Evolutionary conservation across 225 moss, liverwort and hornwort species (phyloP), one percentile per base, ranked within the genome.

Genomic region (Marchantia polymorpha): DNA sequence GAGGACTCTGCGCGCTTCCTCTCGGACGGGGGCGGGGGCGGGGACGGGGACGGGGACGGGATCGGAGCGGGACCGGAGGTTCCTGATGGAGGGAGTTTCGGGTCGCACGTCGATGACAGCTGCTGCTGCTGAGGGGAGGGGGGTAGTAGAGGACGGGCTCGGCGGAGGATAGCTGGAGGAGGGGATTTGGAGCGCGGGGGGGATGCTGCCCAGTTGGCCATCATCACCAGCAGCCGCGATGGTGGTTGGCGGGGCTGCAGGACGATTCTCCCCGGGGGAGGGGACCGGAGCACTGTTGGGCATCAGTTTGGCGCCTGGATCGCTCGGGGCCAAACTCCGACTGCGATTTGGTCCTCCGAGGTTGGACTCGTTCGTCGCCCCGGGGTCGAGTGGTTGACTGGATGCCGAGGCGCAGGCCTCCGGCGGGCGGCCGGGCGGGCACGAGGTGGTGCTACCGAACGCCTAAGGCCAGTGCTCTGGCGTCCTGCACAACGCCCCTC

Each of bases 361-460:
- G 52, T 50, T 52, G 72, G 72, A 72, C 72, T 72, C 72, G 11
- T 13, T 72, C 50, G 7, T 72, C 22, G 46, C 52, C 8, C 12
- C 52, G 11, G 22, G 52, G 20, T 52, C 52, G 52, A 52, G 52
- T 52, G 20, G 72, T 72, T 72, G 72, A 72, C 72, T 26, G 51
- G 10, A 51, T 51, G 52, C 50, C 52, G 23, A 64, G 64, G n/a
- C 25, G 5, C 3, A 39, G 39, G 39, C 39, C 39, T 39, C 39
- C 2, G 39, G 39, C 39, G 39, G 39, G 19, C 72, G 52, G n/a
- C n/a, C 50, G 52, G 69, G 19, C 72, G 52, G 69, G 69, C 69
- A 69, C 69, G 69, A 69, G 69, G 69, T 69, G 69, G 69, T 72
- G 67, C n/a, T 51, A 50, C 72, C 72, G 20, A 72, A 52, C 72